A percentile compares a stretch with the other conserved stretches of the same genome.
Evolutionary conservation across 495 filamentous ascomycete species (phyloP).

Genomic region (Penicillium cosmopolitanum): DNA sequence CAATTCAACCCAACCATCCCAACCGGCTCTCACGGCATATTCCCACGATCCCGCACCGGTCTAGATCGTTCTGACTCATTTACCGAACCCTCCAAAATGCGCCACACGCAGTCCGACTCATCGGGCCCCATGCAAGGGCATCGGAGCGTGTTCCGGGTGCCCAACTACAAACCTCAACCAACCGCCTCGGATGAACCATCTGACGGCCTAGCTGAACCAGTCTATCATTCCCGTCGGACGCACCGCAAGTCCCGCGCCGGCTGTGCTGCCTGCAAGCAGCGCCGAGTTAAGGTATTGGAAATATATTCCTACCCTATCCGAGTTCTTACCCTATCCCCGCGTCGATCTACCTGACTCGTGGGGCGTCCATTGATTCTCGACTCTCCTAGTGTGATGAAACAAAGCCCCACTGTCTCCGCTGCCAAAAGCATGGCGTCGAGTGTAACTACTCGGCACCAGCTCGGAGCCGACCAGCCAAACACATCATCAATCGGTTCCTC

Average conservation of each 20-base stretch:
- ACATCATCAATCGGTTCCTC: conserved; percentile 25
- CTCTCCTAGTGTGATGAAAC: conserved; percentile 49
- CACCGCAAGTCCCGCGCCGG: conserved; percentile 52
- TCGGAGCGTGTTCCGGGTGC: conserved; percentile 32
- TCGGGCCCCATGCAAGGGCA: conserved; percentile 30
- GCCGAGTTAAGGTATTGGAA: conserved; percentile 48
- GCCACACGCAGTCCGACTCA: conserved; percentile 4
- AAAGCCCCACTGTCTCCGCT: conserved; percentile 48
- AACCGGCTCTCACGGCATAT: not conserved
- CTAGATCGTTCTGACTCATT: conserved; percentile 1
- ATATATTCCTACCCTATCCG: not conserved
- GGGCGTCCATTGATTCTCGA: not conserved
- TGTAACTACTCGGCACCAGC: conserved; percentile 39
- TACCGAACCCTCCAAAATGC: conserved; percentile 5
- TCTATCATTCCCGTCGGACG: conserved; percentile 37
- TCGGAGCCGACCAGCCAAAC: conserved; percentile 12
- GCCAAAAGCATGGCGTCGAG: conserved; percentile 41
- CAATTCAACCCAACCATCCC: not conserved
- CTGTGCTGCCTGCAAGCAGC: conserved; percentile 52
- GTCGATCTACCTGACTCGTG: conserved; percentile 2
- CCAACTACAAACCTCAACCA: conserved; percentile 22
- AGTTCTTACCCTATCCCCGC: not conserved
- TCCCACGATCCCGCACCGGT: not conserved
- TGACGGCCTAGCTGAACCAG: conserved; percentile 14
- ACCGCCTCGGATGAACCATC: conserved; percentile 9